phyloP scores from a whole-genome alignment of 805 yeast genomes.

The Zygotorulaspora sp. region DNA sequence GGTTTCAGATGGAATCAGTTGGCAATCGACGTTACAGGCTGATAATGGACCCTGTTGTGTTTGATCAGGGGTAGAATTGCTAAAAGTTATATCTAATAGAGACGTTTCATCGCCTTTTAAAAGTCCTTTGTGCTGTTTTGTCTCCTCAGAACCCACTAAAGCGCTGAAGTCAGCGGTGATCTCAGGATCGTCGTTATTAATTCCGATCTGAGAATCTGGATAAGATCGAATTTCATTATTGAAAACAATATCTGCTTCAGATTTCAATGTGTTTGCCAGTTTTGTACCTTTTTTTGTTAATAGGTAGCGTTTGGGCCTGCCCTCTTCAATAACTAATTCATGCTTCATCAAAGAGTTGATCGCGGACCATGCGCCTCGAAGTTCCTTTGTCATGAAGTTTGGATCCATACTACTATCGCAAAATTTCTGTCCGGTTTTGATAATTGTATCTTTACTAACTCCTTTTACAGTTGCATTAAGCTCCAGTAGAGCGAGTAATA shows the following conservation, averaged over 20 bases:
- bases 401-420: slow-evolving; percentile 55
- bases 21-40: no score
- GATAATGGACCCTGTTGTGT: no score
- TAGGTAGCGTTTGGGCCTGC: slow-evolving; percentile 55
- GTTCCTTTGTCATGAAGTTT: slow-evolving; percentile 57
- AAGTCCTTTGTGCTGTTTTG: neutral
- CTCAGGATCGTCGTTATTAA: slow-evolving; percentile 14
- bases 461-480: slow-evolving; percentile 49
- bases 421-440: slow-evolving; percentile 48
- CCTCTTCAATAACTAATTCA: slow-evolving; percentile 50
- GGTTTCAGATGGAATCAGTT: no score
- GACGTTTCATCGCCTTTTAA: slow-evolving; percentile 9
- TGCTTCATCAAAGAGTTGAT: slow-evolving; percentile 58
- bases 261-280: slow-evolving; percentile 54
- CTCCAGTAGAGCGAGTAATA: slow-evolving; percentile 54
- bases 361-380: slow-evolving; percentile 73
- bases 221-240: slow-evolving; percentile 16
- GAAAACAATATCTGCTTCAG: slow-evolving; percentile 40
- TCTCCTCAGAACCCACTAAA: slow-evolving; percentile 8
- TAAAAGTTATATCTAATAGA: slow-evolving; percentile 22
- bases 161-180: slow-evolving; percentile 23
- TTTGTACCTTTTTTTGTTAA: slow-evolving; percentile 67
- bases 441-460: slow-evolving; percentile 56
- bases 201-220: slow-evolving; percentile 4
- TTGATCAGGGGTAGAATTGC: no score